Base-by-base conservation (phyloP, 176 grass and related monocot species). In the maize (Zea mays) region DNA sequence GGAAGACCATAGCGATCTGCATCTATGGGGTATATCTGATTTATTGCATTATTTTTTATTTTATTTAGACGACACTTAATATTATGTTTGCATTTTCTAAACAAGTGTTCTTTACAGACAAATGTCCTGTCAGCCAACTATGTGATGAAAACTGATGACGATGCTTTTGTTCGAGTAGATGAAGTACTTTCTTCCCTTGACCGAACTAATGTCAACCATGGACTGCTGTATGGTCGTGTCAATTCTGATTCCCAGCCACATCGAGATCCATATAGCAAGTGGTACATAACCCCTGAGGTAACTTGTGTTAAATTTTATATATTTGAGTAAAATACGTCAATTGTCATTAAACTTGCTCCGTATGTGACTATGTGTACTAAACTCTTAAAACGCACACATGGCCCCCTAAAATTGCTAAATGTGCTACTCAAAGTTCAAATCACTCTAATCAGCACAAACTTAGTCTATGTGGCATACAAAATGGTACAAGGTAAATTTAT, bases 101-200 rank as follows among this genome's bases (percentile, higher is more conserved):
- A 62, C 9, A 65, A 16, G 71, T 74, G 27, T 81, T 52, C 79
- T 12, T 59, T 81, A 6, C 77, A 96, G 96, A 96, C 92, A 74
- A 86, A 99, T 79, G 88, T 84, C 60, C 62, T 89, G 65, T 90
- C 90, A 41, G 90, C 90, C 64, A 96, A 96, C 72, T 96, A 96
- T 85, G 90, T 96, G 65, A 96, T 99, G 96, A 99, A 99, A 88
- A 99, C 96, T 62, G 96, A 99, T 67, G 96, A 99, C 71, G 96
- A 99, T 82, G 96, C 96, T 85, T 99, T 99, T 88, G 96, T 99
- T 75, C 88, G 96, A 75, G 75, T 99, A 12, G 96, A 99, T 74
- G 96, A 95, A 82, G 82, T 99, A 76, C 88, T 99, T 69, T 79
- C 74, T 58, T 90, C 90, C 74, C 60, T 99, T 57, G 58, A 89